A percentile compares a stretch with the other conserved stretches of the same genome.
These are phyloP conservation scores for Discostella pseudostelligera DNA, from an alignment of 108 stramenopile species.

Conservation along the genomic window DNA sequence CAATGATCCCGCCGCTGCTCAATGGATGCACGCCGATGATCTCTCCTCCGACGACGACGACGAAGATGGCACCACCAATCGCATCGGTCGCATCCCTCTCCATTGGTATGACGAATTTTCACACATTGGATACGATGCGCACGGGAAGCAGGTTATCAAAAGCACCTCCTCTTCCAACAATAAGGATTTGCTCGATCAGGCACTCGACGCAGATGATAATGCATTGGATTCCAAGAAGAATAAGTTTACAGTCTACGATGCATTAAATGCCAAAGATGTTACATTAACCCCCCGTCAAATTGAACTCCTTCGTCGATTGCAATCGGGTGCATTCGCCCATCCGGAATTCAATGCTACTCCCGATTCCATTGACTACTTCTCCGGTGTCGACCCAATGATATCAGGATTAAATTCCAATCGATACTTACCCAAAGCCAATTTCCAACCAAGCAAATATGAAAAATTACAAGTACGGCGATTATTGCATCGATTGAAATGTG, in stretches of 20 bases:
- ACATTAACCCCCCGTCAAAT: conserved; percentile 87
- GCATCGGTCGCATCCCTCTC: conserved; percentile 94
- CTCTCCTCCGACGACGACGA: conserved; percentile 97
- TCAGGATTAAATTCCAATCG: conserved; percentile 77
- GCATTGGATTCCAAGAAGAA: conserved; percentile 18
- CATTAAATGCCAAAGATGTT: conserved; percentile 90
- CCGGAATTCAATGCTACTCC: conserved; percentile 92
- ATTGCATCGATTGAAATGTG: conserved; percentile 86
- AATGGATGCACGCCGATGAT: conserved; percentile 91
- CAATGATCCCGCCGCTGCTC: conserved; percentile 21
- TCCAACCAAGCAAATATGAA: conserved; percentile 90
- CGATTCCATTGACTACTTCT: conserved; percentile 93
- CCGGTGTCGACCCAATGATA: conserved; percentile 78
- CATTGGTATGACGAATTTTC: conserved; percentile 98
- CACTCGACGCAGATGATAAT: conserved; percentile 76
- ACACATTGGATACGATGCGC: conserved; percentile 95
- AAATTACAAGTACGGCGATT: conserved; percentile 83
- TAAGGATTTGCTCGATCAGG: conserved; percentile 72
- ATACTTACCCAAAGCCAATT: conserved; percentile 75
- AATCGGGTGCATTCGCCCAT: conserved; percentile 93
- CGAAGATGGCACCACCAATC: conserved; percentile 78
- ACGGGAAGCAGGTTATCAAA: conserved; percentile 86
- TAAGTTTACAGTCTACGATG: conserved; percentile 92
- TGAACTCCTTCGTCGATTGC: conserved; percentile 91
- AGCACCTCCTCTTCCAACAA: conserved; percentile 48